Evolutionary conservation across 306 rosid species (phyloP), one percentile per base, ranked within the genome.

Genomic region (Geum urbanum): DNA sequence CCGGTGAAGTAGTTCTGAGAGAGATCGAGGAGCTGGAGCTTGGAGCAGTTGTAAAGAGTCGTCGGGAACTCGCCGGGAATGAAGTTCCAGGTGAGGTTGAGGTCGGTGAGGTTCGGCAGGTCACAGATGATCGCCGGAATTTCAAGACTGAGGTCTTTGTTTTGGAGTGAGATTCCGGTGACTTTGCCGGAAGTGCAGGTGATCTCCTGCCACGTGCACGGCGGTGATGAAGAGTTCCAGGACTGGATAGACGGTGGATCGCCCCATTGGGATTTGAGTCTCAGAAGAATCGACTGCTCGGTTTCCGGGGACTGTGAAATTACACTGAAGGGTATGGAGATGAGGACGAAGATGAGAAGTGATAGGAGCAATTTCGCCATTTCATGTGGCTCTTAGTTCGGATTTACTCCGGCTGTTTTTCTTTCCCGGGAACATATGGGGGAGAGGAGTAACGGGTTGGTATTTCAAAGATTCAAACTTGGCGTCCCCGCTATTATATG

Each of bases 121-220:
- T 79, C 70, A 79, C 95, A 89, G 37, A 92, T 72, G 14, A 73
- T 58, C 5, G 79, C 63, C 18, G 92, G 91, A 13, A 89, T 79
- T 24, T 62, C 20, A 66, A 7, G 10, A 39, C 83, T 77, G 72
- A 92, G 79, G 72, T 19, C 27, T 69, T 78, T 83, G 11, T 39
- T 47, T 3, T 20, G 0, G 61, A 92, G 92, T 52, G 41, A 64
- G 13, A 92, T 20, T 27, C 74, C 82, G 13, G 85, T 86, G 66
- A 79, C 95, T 0, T 39, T 6, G 8, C 82, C 85, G 7, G 44
- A 49, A 16, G 62, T 14, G 85, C 98, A 92, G 12, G 6, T 3
- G 39, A 92, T 72, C 77, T 43, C 91, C 47, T 86, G 78, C 98
- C 98, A 92, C 8, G 72, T 74, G 72, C 98, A 92, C 56, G 87